Percentiles rank a stretch among this genome's conserved stretches.
phyloP scores from a whole-genome alignment of 352 stramenopile genomes.

The Vaucheria bursata region DNA sequence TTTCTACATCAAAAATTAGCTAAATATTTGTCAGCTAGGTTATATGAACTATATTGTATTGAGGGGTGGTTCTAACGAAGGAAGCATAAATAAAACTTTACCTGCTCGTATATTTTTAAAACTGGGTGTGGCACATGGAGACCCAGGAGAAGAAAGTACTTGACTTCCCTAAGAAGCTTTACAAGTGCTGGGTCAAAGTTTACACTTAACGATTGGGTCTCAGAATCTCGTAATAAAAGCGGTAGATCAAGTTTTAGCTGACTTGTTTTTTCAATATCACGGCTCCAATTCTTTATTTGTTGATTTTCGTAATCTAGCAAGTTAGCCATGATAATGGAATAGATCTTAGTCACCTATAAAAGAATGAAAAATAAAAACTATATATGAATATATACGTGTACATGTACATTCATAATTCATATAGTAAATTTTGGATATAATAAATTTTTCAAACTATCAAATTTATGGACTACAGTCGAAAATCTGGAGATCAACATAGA shows the following conservation, averaged over 20 bases:
- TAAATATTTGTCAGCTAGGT: no score
- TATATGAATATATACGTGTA: no score
- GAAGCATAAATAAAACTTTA: not conserved
- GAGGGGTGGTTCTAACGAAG: conserved; percentile 48
- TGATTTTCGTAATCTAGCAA: conserved; percentile 91
- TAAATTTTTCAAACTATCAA: no score
- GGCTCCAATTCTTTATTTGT: conserved; percentile 90
- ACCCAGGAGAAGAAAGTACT: conserved; percentile 87
- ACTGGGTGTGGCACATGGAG: conserved; percentile 86
- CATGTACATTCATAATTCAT: no score
- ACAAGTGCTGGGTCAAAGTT: conserved; percentile 96
- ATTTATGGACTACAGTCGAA: no score
- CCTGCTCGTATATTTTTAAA: conserved; percentile 84
- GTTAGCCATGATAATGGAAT: conserved; percentile 86
- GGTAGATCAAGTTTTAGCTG: conserved; percentile 88
- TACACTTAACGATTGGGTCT: conserved; percentile 79
- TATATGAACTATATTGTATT: no score
- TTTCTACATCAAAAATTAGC: no score
- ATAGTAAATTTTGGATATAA: no score
- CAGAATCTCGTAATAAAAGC: conserved; percentile 73
- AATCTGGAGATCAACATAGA: no score
- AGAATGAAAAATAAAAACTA: no score
- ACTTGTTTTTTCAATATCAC: conserved; percentile 84
- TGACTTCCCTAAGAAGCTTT: conserved; percentile 90
- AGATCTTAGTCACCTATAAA: conserved; percentile 60